A percentile compares a stretch with the other conserved stretches of the same genome.
These are phyloP conservation scores for Tulasnella sp. DNA, from an alignment of 768 basidiomycete genomes.

Conservation along the genomic window DNA sequence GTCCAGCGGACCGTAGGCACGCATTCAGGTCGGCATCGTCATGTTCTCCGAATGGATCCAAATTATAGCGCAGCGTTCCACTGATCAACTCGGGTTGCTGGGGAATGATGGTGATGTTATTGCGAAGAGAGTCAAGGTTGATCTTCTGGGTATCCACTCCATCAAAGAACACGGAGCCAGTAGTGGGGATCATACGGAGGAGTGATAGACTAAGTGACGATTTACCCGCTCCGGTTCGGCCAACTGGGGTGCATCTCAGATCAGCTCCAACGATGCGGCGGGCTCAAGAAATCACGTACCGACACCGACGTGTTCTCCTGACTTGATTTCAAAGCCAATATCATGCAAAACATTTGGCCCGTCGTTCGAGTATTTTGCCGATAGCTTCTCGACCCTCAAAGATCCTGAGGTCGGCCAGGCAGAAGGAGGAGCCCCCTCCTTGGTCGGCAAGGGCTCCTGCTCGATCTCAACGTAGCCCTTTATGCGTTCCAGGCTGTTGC, in stretches of 20 bases:
- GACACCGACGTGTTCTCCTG: slow-evolving; percentile 58
- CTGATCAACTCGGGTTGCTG: slow-evolving; percentile 53
- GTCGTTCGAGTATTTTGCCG: slow-evolving; percentile 48
- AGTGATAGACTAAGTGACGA: slow-evolving; percentile 53
- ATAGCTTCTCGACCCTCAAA: slow-evolving; percentile 50
- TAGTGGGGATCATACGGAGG: slow-evolving; percentile 54
- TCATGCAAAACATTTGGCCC: slow-evolving; percentile 60
- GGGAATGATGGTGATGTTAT: slow-evolving; percentile 60
- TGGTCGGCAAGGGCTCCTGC: slow-evolving; percentile 46
- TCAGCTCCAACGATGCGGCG: background rate
- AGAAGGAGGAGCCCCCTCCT: slow-evolving; percentile 51
- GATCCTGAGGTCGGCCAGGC: slow-evolving; percentile 60
- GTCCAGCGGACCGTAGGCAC: slow-evolving; percentile 48
- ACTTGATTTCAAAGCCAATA: slow-evolving; percentile 53
- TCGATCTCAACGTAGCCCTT: slow-evolving; percentile 55
- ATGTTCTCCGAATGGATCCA: slow-evolving; percentile 57
- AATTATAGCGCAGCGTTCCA: slow-evolving; percentile 53
- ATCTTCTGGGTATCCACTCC: slow-evolving; percentile 46
- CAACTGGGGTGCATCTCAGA: slow-evolving; percentile 40
- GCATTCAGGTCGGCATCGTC: slow-evolving; percentile 52
- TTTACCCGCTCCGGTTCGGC: slow-evolving; percentile 57
- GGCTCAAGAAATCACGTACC: slow-evolving; percentile 35
- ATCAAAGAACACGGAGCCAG: slow-evolving; percentile 54
- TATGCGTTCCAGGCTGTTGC: slow-evolving; percentile 47
- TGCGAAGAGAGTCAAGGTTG: slow-evolving; percentile 55